Base-by-base conservation (phyloP, 1,284 basidiomycete genomes). In the Ceratobasidium sp. region DNA sequence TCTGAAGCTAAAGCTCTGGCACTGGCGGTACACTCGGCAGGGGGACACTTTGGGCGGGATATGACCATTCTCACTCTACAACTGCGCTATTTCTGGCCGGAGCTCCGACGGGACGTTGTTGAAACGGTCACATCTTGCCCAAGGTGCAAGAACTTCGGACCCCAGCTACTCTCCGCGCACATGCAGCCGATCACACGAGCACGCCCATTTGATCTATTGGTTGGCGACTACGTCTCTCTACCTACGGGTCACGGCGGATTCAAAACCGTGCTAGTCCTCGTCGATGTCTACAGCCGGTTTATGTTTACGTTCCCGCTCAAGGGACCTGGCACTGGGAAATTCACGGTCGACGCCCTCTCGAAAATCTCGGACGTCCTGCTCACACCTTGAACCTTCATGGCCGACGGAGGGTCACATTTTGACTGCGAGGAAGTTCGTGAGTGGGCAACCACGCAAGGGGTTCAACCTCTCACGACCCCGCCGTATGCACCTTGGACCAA, bases 401-500 rank as follows among this genome's bases (percentile, higher is more conserved):
- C 79, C 0, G 82, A 85, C 36, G 79, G 82, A 0, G 81, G 83
- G 0, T 75, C 76, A 0, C 81, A 84, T 57, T 84, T 84, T 74
- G 76, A 81, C 30, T 81, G 80, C 70, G 67, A 79, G 0, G 77
- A 79, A 0, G 79, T 84, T 0, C 8, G 52, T 0, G 75, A 74
- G 1, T 80, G 78, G 59, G 84, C 82, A 3, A 39, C 16, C n/a
- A 9, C 21, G 14, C 2, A 23, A 14, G 23, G 41, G 0, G 76
- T 77, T 2, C 71, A 77, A 8, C 71, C 75, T 1, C 74, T 80
- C 0, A 72, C 79, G 0, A 75, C 78, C 0, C 72, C 81, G 0
- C 79, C 81, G n/a, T 84, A 84, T 71, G 79, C 83, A 2, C 81
- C 82, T 0, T 83, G 81, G 81, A 71, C 83, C 6, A 83, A 82